Percentiles rank a stretch among this genome's conserved stretches.
These are phyloP conservation scores for Chlamydomonas eustigma DNA, from an alignment of 139 green algal species.

Conservation along the genomic window DNA sequence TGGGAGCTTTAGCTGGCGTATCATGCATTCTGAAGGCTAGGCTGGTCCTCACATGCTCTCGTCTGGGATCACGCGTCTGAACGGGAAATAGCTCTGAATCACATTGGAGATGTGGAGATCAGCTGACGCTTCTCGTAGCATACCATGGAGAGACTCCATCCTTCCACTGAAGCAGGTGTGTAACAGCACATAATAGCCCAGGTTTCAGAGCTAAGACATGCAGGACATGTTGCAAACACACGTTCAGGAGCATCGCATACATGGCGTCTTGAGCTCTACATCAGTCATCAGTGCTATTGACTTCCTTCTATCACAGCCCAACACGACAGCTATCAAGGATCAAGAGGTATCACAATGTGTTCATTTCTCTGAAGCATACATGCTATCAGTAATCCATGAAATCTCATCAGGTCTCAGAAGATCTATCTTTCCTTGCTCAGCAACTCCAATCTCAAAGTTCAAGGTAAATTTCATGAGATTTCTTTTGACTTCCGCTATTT, in stretches of 20 bases:
- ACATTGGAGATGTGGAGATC: no score
- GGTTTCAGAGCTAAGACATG: neutral
- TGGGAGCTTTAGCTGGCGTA: no score
- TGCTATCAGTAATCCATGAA: neutral
- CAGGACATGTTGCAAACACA: neutral
- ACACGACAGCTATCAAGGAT: constrained; percentile 8
- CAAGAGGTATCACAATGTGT: neutral
- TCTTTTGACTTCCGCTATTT: neutral
- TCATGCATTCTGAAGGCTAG: no score
- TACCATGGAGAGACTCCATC: neutral
- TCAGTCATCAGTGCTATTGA: neutral
- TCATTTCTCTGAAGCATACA: neutral
- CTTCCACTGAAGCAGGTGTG: constrained; percentile 7
- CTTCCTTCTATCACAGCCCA: neutral
- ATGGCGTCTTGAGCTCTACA: neutral
- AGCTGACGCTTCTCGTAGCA: no score
- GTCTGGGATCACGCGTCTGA: no score
- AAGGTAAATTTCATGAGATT: neutral
- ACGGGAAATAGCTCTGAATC: no score
- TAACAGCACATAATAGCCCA: no score
- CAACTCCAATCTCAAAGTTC: neutral
- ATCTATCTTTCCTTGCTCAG: constrained; percentile 30
- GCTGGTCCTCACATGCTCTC: no score
- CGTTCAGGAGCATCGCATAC: neutral
- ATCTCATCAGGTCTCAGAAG: constrained; percentile 22